These are phyloP conservation scores for Arthrobotrys megalospora DNA, from an alignment of 2,329 filamentous ascomycete species.

Conservation along the genomic window DNA sequence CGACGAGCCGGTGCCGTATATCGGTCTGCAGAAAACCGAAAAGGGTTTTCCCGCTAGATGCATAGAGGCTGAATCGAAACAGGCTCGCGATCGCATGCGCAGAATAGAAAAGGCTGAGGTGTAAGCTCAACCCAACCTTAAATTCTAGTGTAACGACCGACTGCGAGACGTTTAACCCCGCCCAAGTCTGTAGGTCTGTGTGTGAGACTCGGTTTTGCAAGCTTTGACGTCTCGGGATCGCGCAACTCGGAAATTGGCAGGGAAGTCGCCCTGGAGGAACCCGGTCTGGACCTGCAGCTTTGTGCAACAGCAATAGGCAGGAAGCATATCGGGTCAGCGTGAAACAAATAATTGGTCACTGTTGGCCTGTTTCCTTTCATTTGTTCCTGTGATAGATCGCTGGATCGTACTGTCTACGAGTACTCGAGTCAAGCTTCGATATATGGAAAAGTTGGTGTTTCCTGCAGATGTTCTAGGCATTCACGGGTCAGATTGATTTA, in stretches of 20 bases:
- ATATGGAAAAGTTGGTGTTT: slow-evolving; percentile 7
- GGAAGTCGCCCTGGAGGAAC: slow-evolving; percentile 8
- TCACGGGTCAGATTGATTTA: background rate
- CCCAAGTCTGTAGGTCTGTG: slow-evolving; percentile 14
- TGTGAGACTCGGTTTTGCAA: background rate
- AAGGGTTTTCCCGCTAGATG: background rate
- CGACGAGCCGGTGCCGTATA: background rate
- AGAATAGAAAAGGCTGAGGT: background rate
- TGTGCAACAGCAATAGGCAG: slow-evolving; percentile 25
- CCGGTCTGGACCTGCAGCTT: slow-evolving; percentile 18
- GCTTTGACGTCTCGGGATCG: slow-evolving; percentile 21
- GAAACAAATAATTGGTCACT: slow-evolving; percentile 20
- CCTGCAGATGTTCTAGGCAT: slow-evolving; percentile 16
- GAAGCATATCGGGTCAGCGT: slow-evolving; percentile 20
- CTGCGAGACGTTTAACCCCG: slow-evolving; percentile 22
- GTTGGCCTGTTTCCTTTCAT: slow-evolving; percentile 18
- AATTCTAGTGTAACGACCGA: slow-evolving; percentile 26
- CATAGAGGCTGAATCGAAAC: background rate
- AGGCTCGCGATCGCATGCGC: background rate
- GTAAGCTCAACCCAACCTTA: slow-evolving; percentile 22
- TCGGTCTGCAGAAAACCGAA: background rate
- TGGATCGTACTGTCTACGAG: background rate
- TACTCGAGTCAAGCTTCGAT: background rate
- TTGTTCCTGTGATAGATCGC: slow-evolving; percentile 10
- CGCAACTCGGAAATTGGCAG: slow-evolving; percentile 33